These are phyloP conservation scores for Amauroascus verrucosus DNA, from an alignment of 2,329 filamentous ascomycete species.

Conservation along the genomic window DNA sequence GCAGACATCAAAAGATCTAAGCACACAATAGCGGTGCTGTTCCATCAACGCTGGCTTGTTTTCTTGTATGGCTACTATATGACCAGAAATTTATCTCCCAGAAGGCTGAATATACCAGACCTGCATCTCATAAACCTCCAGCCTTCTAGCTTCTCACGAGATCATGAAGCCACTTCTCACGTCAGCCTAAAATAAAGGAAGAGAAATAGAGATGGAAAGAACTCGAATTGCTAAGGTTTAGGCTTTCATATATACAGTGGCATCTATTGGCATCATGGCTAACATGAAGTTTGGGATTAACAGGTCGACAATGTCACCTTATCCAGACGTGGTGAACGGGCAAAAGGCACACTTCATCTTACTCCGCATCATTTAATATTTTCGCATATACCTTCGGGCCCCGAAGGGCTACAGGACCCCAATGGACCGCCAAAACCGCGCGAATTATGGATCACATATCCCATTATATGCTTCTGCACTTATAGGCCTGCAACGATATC, in stretches of 20 bases:
- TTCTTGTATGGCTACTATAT: background rate
- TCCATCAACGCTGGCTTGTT: background rate
- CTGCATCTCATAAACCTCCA: background rate
- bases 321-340: conserved; percentile 46
- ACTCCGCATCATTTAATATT: conserved; percentile 57
- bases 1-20: background rate
- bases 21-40: background rate
- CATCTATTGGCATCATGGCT: background rate
- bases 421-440: conserved; percentile 41
- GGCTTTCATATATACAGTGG: background rate
- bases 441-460: conserved; percentile 90
- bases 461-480: conserved; percentile 73
- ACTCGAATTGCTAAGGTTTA: conserved; percentile 18
- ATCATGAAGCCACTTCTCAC: background rate
- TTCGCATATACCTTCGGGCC: conserved; percentile 42
- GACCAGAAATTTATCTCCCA: background rate
- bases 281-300: background rate
- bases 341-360: conserved; percentile 52
- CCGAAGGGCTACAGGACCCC: conserved; percentile 33
- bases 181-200: background rate
- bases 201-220: conserved; percentile 14
- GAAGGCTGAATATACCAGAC: background rate
- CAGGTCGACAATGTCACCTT: conserved; percentile 50
- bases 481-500: conserved; percentile 62
- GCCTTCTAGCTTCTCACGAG: background rate